Evolutionary conservation across 1,284 basidiomycete genomes (phyloP).

Genomic region (Grifola frondosa): DNA sequence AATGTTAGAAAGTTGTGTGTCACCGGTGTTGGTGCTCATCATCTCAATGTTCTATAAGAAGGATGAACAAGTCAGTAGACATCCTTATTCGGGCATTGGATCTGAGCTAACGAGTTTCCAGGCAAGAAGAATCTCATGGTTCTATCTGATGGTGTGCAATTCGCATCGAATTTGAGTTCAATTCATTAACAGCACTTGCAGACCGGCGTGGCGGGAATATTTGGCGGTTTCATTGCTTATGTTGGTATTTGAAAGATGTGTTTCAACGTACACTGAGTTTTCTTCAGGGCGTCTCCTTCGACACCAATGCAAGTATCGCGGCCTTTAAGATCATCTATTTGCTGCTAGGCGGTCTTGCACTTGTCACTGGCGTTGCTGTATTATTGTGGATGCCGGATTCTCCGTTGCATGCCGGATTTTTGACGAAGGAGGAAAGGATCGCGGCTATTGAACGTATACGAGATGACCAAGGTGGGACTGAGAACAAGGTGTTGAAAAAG

Average conservation of each 20-base stretch:
- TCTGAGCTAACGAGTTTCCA: conserved; percentile 25
- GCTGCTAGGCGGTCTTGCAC: conserved; percentile 61
- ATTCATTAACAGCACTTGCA: conserved; percentile 1
- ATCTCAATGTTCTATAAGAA: conserved; percentile 74
- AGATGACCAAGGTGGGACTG: conserved; percentile 64
- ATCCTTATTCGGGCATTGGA: no score
- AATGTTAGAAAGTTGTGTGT: conserved; percentile 66
- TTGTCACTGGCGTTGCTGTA: conserved; percentile 56
- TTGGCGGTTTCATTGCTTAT: conserved; percentile 69
- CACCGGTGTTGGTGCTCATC: conserved; percentile 62
- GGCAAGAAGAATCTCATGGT: conserved; percentile 61
- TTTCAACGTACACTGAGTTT: not conserved
- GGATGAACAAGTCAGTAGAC: conserved; percentile 55
- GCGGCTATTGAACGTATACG: conserved; percentile 69
- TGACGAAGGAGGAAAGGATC: conserved; percentile 62
- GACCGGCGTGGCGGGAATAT: conserved; percentile 51
- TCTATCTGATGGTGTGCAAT: conserved; percentile 60
- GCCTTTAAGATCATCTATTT: conserved; percentile 69
- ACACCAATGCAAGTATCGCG: conserved; percentile 44
- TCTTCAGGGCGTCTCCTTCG: conserved; percentile 52
- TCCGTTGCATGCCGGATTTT: conserved; percentile 57
- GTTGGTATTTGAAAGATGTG: no score
- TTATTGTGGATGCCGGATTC: conserved; percentile 68
- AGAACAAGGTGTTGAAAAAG: conserved; percentile 62
- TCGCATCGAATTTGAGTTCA: not conserved